Percentiles rank a stretch among this genome's conserved stretches.
Conservation (phyloP, 306 rosid species). For the Vicia faba region DNA sequence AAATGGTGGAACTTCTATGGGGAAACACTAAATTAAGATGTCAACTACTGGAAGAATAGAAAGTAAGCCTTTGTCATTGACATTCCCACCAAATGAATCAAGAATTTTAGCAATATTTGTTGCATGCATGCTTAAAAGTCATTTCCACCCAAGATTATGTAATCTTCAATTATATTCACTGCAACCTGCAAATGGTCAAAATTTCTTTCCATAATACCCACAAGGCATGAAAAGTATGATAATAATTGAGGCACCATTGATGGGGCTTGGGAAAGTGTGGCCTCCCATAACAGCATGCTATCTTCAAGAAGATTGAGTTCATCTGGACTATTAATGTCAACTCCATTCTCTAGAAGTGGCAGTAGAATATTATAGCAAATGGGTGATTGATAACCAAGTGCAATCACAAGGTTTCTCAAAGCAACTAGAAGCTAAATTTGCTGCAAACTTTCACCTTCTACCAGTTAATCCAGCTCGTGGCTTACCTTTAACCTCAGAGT, state of each 20-base stretch:
- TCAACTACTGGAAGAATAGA: slow-evolving; percentile 85
- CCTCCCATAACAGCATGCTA: slow-evolving; percentile 99
- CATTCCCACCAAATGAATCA: slow-evolving; percentile 86
- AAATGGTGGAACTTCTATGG: slow-evolving; percentile 76
- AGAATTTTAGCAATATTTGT: slow-evolving; percentile 79
- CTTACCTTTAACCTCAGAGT: slow-evolving; percentile 53
- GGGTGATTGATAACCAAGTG: slow-evolving; percentile 85
- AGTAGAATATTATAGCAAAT: slow-evolving; percentile 77
- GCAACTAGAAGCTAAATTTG: slow-evolving; percentile 96
- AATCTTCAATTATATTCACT: slow-evolving; percentile 79
- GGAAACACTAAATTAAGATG: slow-evolving; percentile 90
- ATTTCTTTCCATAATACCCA: slow-evolving; percentile 83
- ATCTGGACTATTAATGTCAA: slow-evolving; percentile 87
- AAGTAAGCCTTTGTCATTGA: slow-evolving; percentile 79
- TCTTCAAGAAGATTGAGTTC: slow-evolving; percentile 93
- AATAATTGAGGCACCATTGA: slow-evolving; percentile 87
- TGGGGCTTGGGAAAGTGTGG: slow-evolving; percentile 91
- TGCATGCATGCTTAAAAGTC: slow-evolving; percentile 83
- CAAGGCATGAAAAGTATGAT: slow-evolving; percentile 72
- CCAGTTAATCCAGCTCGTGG: too few relatives aligned
- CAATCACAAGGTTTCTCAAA: slow-evolving; percentile 84
- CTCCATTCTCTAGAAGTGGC: slow-evolving; percentile 82
- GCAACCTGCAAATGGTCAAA: slow-evolving; percentile 94
- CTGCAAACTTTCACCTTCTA: slow-evolving; percentile 93
- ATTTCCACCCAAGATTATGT: slow-evolving; percentile 81